Base-by-base conservation (phyloP, 2,329 filamentous ascomycete species). In the Lachnellula willkommii region DNA sequence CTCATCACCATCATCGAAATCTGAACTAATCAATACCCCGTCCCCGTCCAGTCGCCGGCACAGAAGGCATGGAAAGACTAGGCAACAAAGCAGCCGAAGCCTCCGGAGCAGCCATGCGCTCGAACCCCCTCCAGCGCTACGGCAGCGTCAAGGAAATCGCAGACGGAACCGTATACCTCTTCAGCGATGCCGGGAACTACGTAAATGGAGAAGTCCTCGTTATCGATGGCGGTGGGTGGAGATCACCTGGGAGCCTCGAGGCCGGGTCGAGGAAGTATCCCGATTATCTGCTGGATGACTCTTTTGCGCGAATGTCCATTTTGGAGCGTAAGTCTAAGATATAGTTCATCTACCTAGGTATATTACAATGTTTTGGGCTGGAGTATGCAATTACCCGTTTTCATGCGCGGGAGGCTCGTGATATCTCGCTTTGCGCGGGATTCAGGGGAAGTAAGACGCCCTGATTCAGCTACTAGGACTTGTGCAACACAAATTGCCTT, bases 151-250 rank as follows among this genome's bases (percentile, higher is more conserved):
- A 87, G 62, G 93, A 99, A 68, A 91, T 99, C 66, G 88, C 91
- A 0, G 93, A 99, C 72, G 89, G 93, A 1, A 96, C 93, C 0
- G 82, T 97, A 0, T 99, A 85, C 66, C 71, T 97, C 54, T 94
- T 96, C 69, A 89, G 88, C 47, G 89, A 95, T 47, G 84, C 90
- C 0, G 93, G 87, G 1, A 90, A 87, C 69, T 96, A 89, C 70
- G 84, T 97, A 47, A 96, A 89, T 63, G 94, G 91, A 1, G 85
- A 90, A 63, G 82, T 84, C 3, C 73, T 96, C 37, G 88, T 95
- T 35, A 89, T 89, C 63, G 83, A 88, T 64, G 84, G 83, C 32
- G 66, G 64, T 15, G 55, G 63, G 15, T 69, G 65, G 66, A 59
- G 67, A 17, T 52, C 50, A 9, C 60, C 67, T 2, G 59, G 63